Conservation (phyloP, 2,329 filamentous ascomycete species). For the Cladophialophora bantiana region DNA sequence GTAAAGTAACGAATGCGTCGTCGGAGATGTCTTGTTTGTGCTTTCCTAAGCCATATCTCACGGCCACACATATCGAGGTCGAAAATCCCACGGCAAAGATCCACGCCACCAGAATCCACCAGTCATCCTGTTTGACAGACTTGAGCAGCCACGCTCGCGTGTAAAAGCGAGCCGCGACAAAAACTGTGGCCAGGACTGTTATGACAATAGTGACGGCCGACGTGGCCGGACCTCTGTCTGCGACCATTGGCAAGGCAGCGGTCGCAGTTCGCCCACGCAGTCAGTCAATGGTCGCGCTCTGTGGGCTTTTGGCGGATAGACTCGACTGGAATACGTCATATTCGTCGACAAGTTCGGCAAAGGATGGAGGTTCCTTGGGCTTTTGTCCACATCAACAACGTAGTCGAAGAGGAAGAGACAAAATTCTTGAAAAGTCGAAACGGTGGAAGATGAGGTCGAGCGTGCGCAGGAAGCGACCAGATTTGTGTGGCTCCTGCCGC, state of each 20-base stretch:
- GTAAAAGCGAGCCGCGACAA: conserved; percentile 76
- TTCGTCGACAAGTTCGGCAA: not conserved
- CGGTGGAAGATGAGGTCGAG: not conserved
- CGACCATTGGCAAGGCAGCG: conserved; percentile 30
- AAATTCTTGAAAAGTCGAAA: not conserved
- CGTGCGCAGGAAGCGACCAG: not conserved
- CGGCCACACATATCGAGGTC: conserved; percentile 55
- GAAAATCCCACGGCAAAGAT: conserved; percentile 58
- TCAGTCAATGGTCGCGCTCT: not conserved
- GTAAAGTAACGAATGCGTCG: conserved; percentile 45
- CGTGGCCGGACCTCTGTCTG: conserved; percentile 47
- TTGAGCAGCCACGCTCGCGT: conserved; percentile 77
- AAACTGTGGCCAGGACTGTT: conserved; percentile 72
- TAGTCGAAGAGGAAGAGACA: not conserved
- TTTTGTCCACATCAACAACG: not conserved
- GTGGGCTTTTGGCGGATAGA: not conserved
- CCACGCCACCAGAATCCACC: conserved; percentile 82
- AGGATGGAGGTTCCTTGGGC: not conserved
- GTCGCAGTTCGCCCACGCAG: not conserved
- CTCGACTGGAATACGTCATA: conserved; percentile 1
- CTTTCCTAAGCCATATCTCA: conserved; percentile 52
- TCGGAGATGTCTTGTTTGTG: conserved; percentile 49
- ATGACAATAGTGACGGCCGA: conserved; percentile 53
- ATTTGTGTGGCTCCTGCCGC: not conserved
- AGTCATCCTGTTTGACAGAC: conserved; percentile 77